Conservation (phyloP, 345 rosid species). For the Salix viminalis region DNA sequence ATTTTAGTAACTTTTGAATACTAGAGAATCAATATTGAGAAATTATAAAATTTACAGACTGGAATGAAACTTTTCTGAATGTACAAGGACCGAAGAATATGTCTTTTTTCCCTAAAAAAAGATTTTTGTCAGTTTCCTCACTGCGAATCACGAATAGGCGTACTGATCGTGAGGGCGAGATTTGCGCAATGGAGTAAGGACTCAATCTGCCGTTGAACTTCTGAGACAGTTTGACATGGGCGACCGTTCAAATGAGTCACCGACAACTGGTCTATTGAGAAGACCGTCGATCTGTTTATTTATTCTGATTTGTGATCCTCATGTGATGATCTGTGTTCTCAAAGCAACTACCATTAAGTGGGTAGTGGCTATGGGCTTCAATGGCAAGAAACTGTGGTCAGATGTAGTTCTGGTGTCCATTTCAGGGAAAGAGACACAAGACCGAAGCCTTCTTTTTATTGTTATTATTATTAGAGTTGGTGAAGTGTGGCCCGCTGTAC, state of each 20-base stretch:
- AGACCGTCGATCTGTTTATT: neutral
- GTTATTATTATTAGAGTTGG: neutral
- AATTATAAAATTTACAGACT: neutral
- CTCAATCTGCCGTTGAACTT: neutral
- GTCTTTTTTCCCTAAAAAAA: neutral
- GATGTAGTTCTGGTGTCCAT: neutral
- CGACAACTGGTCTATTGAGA: neutral
- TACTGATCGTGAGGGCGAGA: neutral
- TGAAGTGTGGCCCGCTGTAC: neutral
- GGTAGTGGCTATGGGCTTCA: neutral
- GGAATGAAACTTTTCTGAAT: neutral
- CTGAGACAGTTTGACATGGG: neutral
- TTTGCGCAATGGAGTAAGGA: neutral
- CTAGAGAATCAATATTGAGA: no score
- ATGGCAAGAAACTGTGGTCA: neutral
- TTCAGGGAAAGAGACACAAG: neutral
- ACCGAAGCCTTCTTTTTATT: no score
- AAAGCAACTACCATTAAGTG: neutral
- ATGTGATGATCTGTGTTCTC: neutral
- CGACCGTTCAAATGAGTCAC: neutral
- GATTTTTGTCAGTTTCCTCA: neutral
- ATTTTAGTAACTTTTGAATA: no score
- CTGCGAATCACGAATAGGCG: neutral
- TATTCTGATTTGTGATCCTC: neutral
- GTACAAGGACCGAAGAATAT: neutral